Percentiles rank a stretch among this genome's conserved stretches.
These are phyloP conservation scores for Tolypocladium ovalisporum DNA, from an alignment of 2,329 filamentous ascomycete genomes.

Conservation along the genomic window DNA sequence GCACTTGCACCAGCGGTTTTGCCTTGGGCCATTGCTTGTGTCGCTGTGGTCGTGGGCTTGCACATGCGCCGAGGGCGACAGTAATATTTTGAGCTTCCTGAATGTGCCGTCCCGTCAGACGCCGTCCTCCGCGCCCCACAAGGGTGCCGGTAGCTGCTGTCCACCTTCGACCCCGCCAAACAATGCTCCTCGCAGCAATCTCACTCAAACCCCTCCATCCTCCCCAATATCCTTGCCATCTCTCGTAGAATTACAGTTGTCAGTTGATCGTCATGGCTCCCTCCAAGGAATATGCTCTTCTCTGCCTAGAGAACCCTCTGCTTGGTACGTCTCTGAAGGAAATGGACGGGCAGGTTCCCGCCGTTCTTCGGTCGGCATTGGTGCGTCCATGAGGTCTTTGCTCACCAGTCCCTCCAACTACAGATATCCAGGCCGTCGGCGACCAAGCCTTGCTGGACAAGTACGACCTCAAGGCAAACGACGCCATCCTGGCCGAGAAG, in stretches of 20 bases:
- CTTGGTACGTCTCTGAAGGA: conserved; percentile 51
- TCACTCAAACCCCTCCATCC: not conserved
- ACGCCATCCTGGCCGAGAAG: conserved; percentile 91
- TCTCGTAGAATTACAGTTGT: not conserved
- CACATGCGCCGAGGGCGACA: not conserved
- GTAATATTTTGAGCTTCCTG: not conserved
- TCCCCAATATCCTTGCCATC: not conserved
- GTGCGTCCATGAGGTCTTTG: not conserved
- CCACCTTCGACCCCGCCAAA: not conserved
- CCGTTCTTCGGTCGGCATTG: conserved; percentile 1
- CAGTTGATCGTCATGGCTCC: conserved; percentile 50
- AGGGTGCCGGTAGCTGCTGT: not conserved
- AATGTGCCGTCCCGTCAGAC: not conserved
- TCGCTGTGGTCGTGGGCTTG: not conserved
- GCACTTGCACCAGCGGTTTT: not conserved
- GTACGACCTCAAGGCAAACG: conserved; percentile 90
- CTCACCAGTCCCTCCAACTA: conserved; percentile 1
- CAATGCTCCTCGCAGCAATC: not conserved
- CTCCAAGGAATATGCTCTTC: conserved; percentile 71
- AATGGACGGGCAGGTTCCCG: not conserved
- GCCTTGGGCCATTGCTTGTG: not conserved
- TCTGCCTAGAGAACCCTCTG: conserved; percentile 95
- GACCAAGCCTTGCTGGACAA: conserved; percentile 79
- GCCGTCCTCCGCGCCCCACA: not conserved
- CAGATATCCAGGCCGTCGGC: conserved; percentile 85